Evolutionary conservation across 441 rosid genomes (phyloP).

Genomic region (Corymbia citriodora): DNA sequence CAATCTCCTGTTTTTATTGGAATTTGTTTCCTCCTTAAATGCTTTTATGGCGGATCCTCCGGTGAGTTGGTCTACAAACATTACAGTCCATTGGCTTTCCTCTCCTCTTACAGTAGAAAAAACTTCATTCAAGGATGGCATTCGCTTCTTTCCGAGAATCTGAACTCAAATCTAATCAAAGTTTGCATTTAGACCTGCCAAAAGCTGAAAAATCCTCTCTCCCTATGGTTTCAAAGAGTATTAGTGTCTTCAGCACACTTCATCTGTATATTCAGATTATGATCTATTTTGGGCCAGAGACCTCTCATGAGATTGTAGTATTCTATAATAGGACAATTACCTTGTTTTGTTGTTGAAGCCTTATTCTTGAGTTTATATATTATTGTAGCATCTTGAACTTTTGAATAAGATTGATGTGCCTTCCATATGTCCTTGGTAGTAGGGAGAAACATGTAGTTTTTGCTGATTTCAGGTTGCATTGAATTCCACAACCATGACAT

Average conservation of each 20-base stretch:
- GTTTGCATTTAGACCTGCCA: neutral
- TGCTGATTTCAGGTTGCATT: no score
- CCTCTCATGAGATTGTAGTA: no score
- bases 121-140: neutral
- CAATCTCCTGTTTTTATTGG: no score
- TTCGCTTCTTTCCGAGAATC: neutral
- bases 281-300: neutral
- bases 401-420: no score
- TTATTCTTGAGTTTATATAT: no score
- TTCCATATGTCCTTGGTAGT: no score
- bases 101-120: neutral
- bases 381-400: no score
- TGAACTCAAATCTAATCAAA: neutral
- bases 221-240: neutral
- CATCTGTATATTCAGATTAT: neutral
- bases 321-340: no score
- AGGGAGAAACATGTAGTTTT: no score
- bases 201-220: neutral
- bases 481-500: no score
- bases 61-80: neutral
- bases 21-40: neutral
- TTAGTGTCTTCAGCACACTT: neutral
- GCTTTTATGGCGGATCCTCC: neutral
- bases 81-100: neutral
- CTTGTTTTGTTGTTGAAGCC: no score